Percentiles rank a stretch among this genome's conserved stretches.
These are phyloP conservation scores for Saccharomyces jurei DNA, from an alignment of 805 yeast species.

Conservation along the genomic window DNA sequence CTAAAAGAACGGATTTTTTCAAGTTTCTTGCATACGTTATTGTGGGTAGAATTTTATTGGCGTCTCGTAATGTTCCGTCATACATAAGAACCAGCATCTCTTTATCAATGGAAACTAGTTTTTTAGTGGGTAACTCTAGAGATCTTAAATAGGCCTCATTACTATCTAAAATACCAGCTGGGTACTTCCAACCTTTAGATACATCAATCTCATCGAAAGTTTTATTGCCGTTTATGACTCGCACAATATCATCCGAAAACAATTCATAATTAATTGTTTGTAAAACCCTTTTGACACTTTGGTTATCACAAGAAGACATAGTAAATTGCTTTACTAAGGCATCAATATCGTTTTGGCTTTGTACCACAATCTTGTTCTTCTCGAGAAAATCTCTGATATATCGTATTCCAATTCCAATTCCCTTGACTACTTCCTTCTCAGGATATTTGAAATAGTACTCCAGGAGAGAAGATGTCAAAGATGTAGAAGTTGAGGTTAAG, in stretches of 20 bases:
- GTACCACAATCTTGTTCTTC: constrained; percentile 10
- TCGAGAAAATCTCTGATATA: constrained; percentile 10
- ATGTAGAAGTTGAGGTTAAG: constrained; percentile 16
- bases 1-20: constrained; percentile 18
- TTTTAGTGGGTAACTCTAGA: constrained; percentile 17
- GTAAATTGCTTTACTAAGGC: constrained; percentile 13
- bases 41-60: constrained; percentile 22
- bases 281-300: constrained; percentile 14
- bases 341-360: constrained; percentile 11
- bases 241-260: constrained; percentile 23
- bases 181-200: constrained; percentile 28
- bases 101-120: constrained; percentile 18
- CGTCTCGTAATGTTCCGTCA: constrained; percentile 25
- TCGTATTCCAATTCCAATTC: constrained; percentile 10
- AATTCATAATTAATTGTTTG: constrained; percentile 21
- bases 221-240: constrained; percentile 23
- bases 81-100: constrained; percentile 19
- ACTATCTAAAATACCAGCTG: constrained; percentile 20
- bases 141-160: constrained; percentile 27
- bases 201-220: constrained; percentile 22
- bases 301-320: constrained; percentile 9
- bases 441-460: constrained; percentile 15
- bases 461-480: constrained; percentile 12
- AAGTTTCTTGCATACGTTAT: constrained; percentile 19
- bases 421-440: constrained; percentile 8